Evolutionary conservation across 331 rosid species (phyloP).

Genomic region (Stylosanthes scabra): DNA sequence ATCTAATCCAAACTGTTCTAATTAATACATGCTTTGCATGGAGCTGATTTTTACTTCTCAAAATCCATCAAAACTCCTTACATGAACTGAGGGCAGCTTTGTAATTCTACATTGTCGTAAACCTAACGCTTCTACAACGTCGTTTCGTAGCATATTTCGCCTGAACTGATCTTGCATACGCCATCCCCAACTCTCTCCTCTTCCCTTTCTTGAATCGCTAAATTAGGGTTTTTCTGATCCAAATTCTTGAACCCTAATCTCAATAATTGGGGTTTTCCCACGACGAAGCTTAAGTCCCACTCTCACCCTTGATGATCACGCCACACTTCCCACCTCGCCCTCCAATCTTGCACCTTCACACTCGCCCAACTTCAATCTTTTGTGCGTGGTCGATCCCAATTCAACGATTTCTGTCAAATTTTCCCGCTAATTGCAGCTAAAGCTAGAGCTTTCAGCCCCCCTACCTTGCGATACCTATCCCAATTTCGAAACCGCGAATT

Average conservation of each 20-base stretch:
- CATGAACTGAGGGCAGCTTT: not conserved
- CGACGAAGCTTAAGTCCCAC: slow-evolving; percentile 4
- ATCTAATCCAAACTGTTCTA: too few species aligned
- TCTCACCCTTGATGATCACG: slow-evolving; percentile 35
- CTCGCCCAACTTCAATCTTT: not conserved
- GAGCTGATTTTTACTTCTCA: too few species aligned
- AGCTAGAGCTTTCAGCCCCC: not conserved
- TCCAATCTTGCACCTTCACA: slow-evolving; percentile 5
- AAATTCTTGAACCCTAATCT: slow-evolving; percentile 16
- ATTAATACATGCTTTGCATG: too few species aligned
- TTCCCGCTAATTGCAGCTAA: not conserved
- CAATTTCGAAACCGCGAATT: not conserved
- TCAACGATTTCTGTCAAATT: not conserved
- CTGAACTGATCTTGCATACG: not conserved
- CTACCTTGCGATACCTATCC: not conserved
- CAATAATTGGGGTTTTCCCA: slow-evolving; percentile 13
- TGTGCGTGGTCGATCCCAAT: slow-evolving; percentile 3
- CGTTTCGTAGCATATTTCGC: not conserved
- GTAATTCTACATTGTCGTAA: not conserved
- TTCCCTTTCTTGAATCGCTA: not conserved
- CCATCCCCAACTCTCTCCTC: not conserved
- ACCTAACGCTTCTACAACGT: not conserved
- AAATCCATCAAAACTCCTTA: too few species aligned
- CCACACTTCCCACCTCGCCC: not conserved
- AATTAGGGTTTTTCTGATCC: slow-evolving; percentile 38